Evolutionary conservation across 495 filamentous ascomycete species (phyloP).

Genomic region (Aspergillus asperescens): DNA sequence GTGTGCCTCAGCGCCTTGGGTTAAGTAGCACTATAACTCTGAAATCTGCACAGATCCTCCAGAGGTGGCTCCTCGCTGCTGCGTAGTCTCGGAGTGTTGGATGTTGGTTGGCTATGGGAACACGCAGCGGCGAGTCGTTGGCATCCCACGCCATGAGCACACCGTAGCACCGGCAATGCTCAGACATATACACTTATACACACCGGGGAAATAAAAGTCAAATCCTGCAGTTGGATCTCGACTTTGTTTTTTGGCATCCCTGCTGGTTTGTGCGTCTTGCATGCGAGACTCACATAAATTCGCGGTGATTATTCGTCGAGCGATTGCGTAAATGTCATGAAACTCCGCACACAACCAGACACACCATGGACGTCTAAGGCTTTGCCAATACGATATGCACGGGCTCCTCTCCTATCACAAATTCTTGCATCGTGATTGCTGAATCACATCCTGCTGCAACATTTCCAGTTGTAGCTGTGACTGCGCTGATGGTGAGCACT

Average conservation of each 20-base stretch:
- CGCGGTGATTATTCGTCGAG: background rate
- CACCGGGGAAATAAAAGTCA: slow-evolving; percentile 1
- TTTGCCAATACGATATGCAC: slow-evolving; percentile 8
- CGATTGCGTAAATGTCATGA: background rate
- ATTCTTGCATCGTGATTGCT: background rate
- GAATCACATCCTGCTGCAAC: background rate
- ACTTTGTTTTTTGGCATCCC: background rate
- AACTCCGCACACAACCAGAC: background rate
- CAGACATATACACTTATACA: background rate
- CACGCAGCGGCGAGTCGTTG: background rate
- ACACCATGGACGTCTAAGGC: background rate
- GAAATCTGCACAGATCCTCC: background rate
- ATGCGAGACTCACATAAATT: background rate
- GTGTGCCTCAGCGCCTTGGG: slow-evolving; percentile 9
- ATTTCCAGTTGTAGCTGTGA: background rate
- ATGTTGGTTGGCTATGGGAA: slow-evolving; percentile 8
- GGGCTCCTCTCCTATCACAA: slow-evolving; percentile 5
- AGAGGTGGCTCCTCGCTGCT: background rate
- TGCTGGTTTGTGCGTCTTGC: background rate
- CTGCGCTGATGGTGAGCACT: background rate
- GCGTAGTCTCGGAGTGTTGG: background rate
- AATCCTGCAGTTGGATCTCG: background rate
- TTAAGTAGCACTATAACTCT: background rate
- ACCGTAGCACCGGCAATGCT: background rate
- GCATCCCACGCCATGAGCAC: slow-evolving; percentile 12